Percentiles rank a stretch among this genome's conserved stretches.
These are phyloP conservation scores for Paramecium octaurelia DNA, from an alignment of 73 alveolate genomes.

Conservation along the genomic window DNA sequence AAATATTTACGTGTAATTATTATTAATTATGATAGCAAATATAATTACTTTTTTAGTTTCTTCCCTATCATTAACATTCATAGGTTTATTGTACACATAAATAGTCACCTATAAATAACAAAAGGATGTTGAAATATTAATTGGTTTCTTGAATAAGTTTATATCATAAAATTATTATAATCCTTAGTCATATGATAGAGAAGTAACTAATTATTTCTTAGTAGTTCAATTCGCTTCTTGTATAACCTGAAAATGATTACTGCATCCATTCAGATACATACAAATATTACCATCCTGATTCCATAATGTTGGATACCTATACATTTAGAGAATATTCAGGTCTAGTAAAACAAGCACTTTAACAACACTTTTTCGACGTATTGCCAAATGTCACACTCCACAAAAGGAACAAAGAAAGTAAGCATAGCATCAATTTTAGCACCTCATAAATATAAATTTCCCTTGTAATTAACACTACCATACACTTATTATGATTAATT, in stretches of 20 bases:
- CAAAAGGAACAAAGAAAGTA: not conserved
- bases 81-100: not conserved
- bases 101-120: not conserved
- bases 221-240: not conserved
- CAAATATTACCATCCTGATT: slow-evolving; percentile 34
- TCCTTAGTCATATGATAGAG: not conserved
- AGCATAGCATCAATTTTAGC: not conserved
- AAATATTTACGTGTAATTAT: not conserved
- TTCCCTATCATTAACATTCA: not conserved
- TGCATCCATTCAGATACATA: not conserved
- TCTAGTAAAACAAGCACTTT: not conserved
- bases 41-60: not conserved
- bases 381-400: not conserved
- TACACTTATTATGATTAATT: slow-evolving; percentile 21
- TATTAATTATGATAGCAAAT: not conserved
- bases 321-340: not conserved
- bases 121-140: not conserved
- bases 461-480: not conserved
- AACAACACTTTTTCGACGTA: not conserved
- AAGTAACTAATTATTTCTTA: not conserved
- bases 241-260: not conserved
- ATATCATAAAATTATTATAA: not conserved
- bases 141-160: not conserved
- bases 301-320: not conserved
- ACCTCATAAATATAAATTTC: not conserved